Evolutionary conservation across 352 stramenopile species (phyloP), one percentile per base, ranked within the genome.

Genomic region (Pythium biforme): DNA sequence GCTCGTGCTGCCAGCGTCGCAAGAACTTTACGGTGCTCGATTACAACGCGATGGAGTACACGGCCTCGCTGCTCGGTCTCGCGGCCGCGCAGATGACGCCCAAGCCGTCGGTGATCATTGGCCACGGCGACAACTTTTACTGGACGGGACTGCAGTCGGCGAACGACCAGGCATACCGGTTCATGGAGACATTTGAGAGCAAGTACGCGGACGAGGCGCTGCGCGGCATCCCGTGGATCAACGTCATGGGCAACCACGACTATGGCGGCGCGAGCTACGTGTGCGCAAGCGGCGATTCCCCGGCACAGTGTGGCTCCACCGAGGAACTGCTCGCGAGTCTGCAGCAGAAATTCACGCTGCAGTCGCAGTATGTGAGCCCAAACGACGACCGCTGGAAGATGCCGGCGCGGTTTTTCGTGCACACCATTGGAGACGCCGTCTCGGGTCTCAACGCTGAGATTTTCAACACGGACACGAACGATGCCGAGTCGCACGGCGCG

Each of bases 171-270:
- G 73, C 68, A 0, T 89, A 90, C 66, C 78, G 81, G 0, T 92
- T 94, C 57, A 71, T 83, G 29, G 70, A 87, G 46, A 92, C 83
- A 6, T 94, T 94, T 20, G 83, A 94, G 67, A 81, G 76, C 43
- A 92, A 91, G 63, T 94, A 90, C 64, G 65, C 62, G 3, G 75
- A 78, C 15, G 23, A 57, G 0, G 75, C 77, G 15, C 75, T 94
- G 40, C 33, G 56, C 17, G 78, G 75, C 4, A 88, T 94, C 27
- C 84, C 84, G 15, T 94, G 84, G 86, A 70, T 94, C 40, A 94
- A 89, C 39, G 83, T 94, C 31, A 72, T 92, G 60, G 86, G 86
- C 22, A 95, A 95, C 62, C 86, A 94, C 57, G 86, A 95, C 66
- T 92, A 93, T 56, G 84, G 86, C 33, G 86, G 86, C 10, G 78